Percentiles rank a stretch among this genome's conserved stretches.
Evolutionary conservation across 371 early-diverging fungal species (phyloP).

Genomic region (Lichtheimia corymbifera): DNA sequence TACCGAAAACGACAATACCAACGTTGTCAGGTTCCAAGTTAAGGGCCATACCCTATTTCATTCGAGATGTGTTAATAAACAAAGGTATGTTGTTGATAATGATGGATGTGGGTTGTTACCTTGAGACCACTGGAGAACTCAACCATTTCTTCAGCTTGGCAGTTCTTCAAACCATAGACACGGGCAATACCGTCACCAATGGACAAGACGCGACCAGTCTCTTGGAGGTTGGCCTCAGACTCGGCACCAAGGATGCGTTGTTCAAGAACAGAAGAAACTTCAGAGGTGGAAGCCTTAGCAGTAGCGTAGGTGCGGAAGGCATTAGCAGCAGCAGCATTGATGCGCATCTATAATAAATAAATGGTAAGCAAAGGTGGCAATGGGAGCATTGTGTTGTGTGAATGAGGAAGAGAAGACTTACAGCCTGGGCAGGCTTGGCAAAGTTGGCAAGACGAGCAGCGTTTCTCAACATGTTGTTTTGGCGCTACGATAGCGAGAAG

Average conservation of each 20-base stretch:
- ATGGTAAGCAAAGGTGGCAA: neutral
- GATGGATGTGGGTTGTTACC: constrained; percentile 81
- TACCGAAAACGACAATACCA: constrained; percentile 98
- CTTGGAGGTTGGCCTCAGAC: constrained; percentile 83
- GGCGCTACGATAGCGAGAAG: too few species aligned
- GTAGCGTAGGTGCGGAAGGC: constrained; percentile 43
- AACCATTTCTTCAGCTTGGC: constrained; percentile 98
- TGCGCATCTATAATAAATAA: constrained; percentile 9
- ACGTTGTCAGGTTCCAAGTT: constrained; percentile 98
- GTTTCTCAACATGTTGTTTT: constrained; percentile 46
- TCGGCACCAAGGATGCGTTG: constrained; percentile 87
- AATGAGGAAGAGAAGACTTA: constrained; percentile 14
- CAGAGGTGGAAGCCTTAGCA: constrained; percentile 65
- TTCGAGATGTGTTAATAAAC: constrained; percentile 51
- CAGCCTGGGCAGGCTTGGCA: constrained; percentile 37
- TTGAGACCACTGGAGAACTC: constrained; percentile 95
- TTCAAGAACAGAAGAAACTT: constrained; percentile 89
- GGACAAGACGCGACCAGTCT: constrained; percentile 96
- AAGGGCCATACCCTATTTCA: constrained; percentile 89
- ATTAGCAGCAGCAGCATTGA: constrained; percentile 12
- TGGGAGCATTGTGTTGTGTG: neutral
- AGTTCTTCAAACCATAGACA: constrained; percentile 94
- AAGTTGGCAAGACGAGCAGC: constrained; percentile 50
- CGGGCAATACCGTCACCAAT: constrained; percentile 99
- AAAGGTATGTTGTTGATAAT: too few species aligned